Percentiles rank a stretch among this genome's conserved stretches.
phyloP scores from a whole-genome alignment of 2,329 filamentous ascomycete genomes.

The Penicillium polonicum region DNA sequence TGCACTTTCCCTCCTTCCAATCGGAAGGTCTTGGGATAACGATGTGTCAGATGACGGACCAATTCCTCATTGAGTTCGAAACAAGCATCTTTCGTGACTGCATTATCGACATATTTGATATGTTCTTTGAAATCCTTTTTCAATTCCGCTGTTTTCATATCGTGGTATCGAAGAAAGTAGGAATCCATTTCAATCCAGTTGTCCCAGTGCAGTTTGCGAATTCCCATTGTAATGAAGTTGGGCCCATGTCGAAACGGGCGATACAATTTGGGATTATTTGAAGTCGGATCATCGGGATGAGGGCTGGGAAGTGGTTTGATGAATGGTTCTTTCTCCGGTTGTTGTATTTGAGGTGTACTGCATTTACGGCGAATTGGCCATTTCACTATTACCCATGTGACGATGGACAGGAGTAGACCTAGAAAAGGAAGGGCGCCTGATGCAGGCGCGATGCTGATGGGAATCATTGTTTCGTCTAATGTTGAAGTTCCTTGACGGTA shows the following conservation, averaged over 20 bases:
- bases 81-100: constrained; percentile 12
- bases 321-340: background rate
- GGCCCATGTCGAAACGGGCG: constrained; percentile 17
- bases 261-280: constrained; percentile 7
- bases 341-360: background rate
- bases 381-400: background rate
- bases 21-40: constrained; percentile 8
- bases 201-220: constrained; percentile 17
- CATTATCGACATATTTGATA: constrained; percentile 16
- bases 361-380: background rate
- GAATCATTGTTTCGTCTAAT: background rate
- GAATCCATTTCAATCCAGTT: constrained; percentile 21
- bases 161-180: constrained; percentile 13
- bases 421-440: background rate
- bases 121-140: constrained; percentile 14
- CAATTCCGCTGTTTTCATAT: background rate
- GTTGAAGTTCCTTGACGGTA: too few relatives aligned
- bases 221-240: constrained; percentile 18
- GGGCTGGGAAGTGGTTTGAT: background rate
- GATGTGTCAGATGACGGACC: constrained; percentile 10
- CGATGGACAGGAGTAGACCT: background rate
- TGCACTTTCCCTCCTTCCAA: constrained; percentile 7
- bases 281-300: background rate
- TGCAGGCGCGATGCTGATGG: background rate
- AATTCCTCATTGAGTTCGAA: constrained; percentile 9